Conservation (phyloP, 169 alveolate species). For the Cryptosporidium baileyi region DNA sequence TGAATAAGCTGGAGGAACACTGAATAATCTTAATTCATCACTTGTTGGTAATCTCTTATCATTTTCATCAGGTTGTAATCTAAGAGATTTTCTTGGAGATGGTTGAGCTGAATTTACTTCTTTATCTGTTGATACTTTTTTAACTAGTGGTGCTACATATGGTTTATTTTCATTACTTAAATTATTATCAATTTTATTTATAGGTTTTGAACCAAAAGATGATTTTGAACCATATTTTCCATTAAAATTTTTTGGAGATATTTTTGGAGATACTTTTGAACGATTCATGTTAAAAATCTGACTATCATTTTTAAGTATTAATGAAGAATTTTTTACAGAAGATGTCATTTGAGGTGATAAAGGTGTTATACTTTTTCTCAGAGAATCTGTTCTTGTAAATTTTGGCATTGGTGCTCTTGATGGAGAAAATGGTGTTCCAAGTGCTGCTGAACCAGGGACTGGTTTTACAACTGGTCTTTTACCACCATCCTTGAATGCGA, state of each 20-base stretch:
- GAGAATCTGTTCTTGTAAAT: not conserved
- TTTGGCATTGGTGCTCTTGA: slow-evolving; percentile 67
- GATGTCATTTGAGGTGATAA: not conserved
- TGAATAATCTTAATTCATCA: slow-evolving; percentile 55
- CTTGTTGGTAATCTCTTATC: slow-evolving; percentile 40
- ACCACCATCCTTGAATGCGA: slow-evolving; percentile 38
- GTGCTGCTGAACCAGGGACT: not conserved
- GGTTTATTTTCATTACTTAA: not conserved
- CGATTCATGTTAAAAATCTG: not conserved
- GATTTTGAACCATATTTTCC: not conserved
- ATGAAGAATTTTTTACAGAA: not conserved
- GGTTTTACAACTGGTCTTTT: slow-evolving; percentile 52
- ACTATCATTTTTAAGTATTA: not conserved
- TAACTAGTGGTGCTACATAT: not conserved
- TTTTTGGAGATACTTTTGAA: not conserved
- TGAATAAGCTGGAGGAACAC: slow-evolving; percentile 45
- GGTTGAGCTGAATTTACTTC: slow-evolving; percentile 61
- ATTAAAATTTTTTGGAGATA: slow-evolving; percentile 11
- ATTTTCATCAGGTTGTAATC: slow-evolving; percentile 33
- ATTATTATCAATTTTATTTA: not conserved
- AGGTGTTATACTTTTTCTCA: not conserved
- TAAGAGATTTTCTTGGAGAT: slow-evolving; percentile 60
- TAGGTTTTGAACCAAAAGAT: not conserved
- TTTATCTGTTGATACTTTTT: slow-evolving; percentile 40
- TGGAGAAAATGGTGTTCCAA: not conserved